These are phyloP conservation scores for Elongisporangium undulatum DNA, from an alignment of 352 stramenopile species.

Conservation along the genomic window DNA sequence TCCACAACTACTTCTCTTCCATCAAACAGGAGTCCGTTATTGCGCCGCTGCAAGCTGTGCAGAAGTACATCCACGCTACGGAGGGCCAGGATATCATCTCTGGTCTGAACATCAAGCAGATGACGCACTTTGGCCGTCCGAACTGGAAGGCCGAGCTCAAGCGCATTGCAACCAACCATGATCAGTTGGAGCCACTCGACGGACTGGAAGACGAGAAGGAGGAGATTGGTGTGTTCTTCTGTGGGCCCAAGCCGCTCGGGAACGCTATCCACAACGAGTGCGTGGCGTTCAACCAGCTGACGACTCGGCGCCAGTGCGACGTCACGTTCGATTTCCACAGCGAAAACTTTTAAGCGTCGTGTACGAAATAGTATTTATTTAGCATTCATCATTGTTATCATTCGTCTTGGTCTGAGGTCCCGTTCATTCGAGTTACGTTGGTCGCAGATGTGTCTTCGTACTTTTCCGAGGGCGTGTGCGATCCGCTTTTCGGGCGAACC, in stretches of 20 bases:
- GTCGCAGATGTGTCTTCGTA: too few relatives aligned
- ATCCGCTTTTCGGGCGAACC: too few relatives aligned
- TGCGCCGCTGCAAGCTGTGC: conserved; percentile 56
- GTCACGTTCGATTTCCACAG: conserved; percentile 71
- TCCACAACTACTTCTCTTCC: conserved; percentile 83
- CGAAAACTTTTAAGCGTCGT: conserved; percentile 45
- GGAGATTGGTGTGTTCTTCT: conserved; percentile 79
- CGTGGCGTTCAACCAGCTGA: conserved; percentile 43
- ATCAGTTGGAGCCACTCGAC: conserved; percentile 18
- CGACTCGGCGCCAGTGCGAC: conserved; percentile 20
- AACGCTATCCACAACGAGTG: conserved; percentile 59
- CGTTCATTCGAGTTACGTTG: too few relatives aligned
- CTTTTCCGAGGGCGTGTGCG: too few relatives aligned
- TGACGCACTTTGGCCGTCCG: conserved; percentile 70
- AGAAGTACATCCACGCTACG: conserved; percentile 66
- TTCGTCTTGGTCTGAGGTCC: too few relatives aligned
- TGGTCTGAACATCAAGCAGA: conserved; percentile 62
- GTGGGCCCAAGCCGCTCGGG: conserved; percentile 56
- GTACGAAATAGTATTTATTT: too few relatives aligned
- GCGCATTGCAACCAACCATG: conserved; percentile 43
- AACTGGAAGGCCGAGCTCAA: conserved; percentile 71
- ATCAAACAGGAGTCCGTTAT: conserved; percentile 53
- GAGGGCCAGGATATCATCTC: conserved; percentile 73
- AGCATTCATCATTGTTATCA: too few relatives aligned
- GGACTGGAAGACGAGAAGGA: conserved; percentile 29